Evolutionary conservation across 352 stramenopile genomes (phyloP).

Genomic region (Thalassiosira exigua): DNA sequence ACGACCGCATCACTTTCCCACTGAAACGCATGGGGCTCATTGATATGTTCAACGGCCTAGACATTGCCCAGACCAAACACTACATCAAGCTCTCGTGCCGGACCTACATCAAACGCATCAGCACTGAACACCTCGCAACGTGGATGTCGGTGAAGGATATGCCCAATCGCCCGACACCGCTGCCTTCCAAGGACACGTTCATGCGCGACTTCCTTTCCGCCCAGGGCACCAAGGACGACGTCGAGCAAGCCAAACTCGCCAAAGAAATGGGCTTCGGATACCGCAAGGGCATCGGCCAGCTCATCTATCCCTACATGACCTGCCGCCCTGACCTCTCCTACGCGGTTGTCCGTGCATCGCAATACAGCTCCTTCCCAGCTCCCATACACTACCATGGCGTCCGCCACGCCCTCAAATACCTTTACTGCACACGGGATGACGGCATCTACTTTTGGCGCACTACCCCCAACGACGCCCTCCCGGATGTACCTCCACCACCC

Average conservation of each 20-base stretch:
- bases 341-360: slow-evolving; percentile 9
- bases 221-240: neutral
- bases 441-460: slow-evolving; percentile 38
- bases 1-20: slow-evolving; percentile 24
- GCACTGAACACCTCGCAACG: neutral
- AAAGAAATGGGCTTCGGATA: slow-evolving; percentile 11
- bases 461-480: neutral
- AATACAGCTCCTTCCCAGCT: slow-evolving; percentile 6
- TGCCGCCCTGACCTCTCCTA: slow-evolving; percentile 33
- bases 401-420: slow-evolving; percentile 26
- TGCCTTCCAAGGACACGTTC: slow-evolving; percentile 2
- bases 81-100: slow-evolving; percentile 46
- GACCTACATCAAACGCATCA: slow-evolving; percentile 21
- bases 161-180: slow-evolving; percentile 7
- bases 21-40: slow-evolving; percentile 37
- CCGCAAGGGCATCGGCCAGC: slow-evolving; percentile 32
- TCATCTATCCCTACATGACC: slow-evolving; percentile 55
- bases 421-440: slow-evolving; percentile 22
- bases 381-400: slow-evolving; percentile 43
- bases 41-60: slow-evolving; percentile 49
- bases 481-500: neutral
- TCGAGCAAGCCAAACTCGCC: neutral
- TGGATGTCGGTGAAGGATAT: neutral
- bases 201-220: slow-evolving; percentile 2
- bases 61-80: slow-evolving; percentile 44